Evolutionary conservation across 2,329 filamentous ascomycete species (phyloP), one percentile per base, ranked within the genome.

Genomic region (Drechmeria coniospora): DNA sequence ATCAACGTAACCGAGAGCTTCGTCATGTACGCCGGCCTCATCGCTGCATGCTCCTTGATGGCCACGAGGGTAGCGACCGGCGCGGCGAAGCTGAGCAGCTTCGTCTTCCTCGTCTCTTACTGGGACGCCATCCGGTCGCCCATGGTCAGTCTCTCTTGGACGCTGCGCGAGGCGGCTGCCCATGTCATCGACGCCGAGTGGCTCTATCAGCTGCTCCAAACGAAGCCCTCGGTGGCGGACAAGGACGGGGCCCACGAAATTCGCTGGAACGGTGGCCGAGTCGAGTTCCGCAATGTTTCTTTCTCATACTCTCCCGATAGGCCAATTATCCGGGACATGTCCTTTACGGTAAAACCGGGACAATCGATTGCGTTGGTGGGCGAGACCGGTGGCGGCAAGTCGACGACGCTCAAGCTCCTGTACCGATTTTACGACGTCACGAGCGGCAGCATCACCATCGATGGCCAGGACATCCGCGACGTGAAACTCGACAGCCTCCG

Each of bases 151-250:
- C 43, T 53, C 4, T 44, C 42, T 7, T 39, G 39, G 26, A 41
- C 43, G 6, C 43, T 49, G 8, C 37, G 39, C 3, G 33, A 34
- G 6, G 31, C 49, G 13, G 36, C 44, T 18, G 37, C 38, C 0
- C 62, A 68, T 26, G 50, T 81, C 15, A 66, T 79, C 21, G 70
- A 79, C 39, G 71, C 74, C 0, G 75, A 81, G 40, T 61, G 69
- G 4, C 52, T 77, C 5, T 56, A 66, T 0, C 50, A 61, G 33
- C 55, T 78, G 1, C 53, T 79, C 6, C 59, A 66, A 26, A 69
- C 65, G 6, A 64, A 74, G 32, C 60, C 72, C 1, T 62, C 56
- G 2, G 59, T 78, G 6, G 44, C 47, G 0, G 65, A 75, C 24
- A 51, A 50, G 19, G 50, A 56, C 2, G 50, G 47, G 7, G 65